Conservation (phyloP, 805 yeast genomes). For the Wickerhamiella parazyma region DNA sequence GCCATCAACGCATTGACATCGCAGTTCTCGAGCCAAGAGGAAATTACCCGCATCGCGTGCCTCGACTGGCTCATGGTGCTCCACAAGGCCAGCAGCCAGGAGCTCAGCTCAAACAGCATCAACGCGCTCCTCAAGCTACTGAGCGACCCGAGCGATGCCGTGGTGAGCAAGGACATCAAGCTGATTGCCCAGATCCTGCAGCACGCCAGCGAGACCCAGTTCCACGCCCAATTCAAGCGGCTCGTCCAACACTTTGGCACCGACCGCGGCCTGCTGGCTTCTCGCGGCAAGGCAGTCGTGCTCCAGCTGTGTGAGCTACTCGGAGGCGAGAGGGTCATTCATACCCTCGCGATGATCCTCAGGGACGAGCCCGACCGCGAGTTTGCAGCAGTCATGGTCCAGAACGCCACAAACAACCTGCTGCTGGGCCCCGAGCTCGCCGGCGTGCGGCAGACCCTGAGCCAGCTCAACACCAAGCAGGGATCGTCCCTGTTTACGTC, state of each 20-base stretch:
- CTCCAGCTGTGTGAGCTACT: slow-evolving; percentile 71
- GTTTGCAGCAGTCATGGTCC: slow-evolving; percentile 70
- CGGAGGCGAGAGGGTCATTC: slow-evolving; percentile 70
- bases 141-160: slow-evolving; percentile 62
- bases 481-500: slow-evolving; percentile 61
- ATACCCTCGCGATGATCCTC: slow-evolving; percentile 64
- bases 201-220: slow-evolving; percentile 61
- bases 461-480: slow-evolving; percentile 41
- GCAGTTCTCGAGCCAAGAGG: slow-evolving; percentile 64
- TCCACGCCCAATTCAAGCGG: slow-evolving; percentile 60
- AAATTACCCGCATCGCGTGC: slow-evolving; percentile 68
- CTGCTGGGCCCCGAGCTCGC: slow-evolving; percentile 74
- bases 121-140: slow-evolving; percentile 64
- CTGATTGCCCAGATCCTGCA: slow-evolving; percentile 59
- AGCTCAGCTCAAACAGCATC: slow-evolving; percentile 44
- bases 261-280: slow-evolving; percentile 52
- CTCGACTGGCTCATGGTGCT: slow-evolving; percentile 82
- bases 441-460: slow-evolving; percentile 52
- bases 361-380: slow-evolving; percentile 45
- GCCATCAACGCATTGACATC: slow-evolving; percentile 58
- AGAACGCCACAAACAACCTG: slow-evolving; percentile 72
- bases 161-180: slow-evolving; percentile 58
- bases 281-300: slow-evolving; percentile 69
- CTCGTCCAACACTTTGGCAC: slow-evolving; percentile 54
- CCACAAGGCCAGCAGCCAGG: slow-evolving; percentile 42